A percentile compares a stretch with the other conserved stretches of the same genome.
These are phyloP conservation scores for Gnomoniopsis smithogilvyi DNA, from an alignment of 2,329 filamentous ascomycete species.

Conservation along the genomic window DNA sequence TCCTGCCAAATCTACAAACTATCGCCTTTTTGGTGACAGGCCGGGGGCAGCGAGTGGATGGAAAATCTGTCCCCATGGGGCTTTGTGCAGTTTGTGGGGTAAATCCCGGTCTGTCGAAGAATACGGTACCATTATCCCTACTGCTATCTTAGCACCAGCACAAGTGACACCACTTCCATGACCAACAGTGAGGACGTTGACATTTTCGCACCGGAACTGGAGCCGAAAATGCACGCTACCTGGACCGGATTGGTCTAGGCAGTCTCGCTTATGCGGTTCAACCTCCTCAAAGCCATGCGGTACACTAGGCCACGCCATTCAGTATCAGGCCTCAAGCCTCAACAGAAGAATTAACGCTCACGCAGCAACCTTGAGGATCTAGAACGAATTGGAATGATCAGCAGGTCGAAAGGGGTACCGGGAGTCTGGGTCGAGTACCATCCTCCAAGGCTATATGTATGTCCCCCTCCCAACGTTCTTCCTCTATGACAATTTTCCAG, in stretches of 20 bases:
- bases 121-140: not conserved
- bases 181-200: not conserved
- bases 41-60: constrained; percentile 14
- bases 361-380: constrained; percentile 5
- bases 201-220: not conserved
- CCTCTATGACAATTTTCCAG: not conserved
- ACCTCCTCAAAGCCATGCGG: not conserved
- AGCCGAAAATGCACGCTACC: not conserved
- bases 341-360: not conserved
- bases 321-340: not conserved
- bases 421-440: not conserved
- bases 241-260: not conserved
- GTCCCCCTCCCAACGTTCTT: not conserved
- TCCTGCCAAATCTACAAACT: constrained; percentile 1
- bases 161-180: not conserved
- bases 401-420: not conserved
- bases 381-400: constrained; percentile 4
- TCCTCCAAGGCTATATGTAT: constrained; percentile 9
- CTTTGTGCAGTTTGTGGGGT: constrained; percentile 5
- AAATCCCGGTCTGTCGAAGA: not conserved
- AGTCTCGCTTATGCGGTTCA: not conserved
- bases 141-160: not conserved
- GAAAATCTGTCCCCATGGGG: constrained; percentile 11
- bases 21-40: not conserved
- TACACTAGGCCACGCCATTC: not conserved